Percentiles rank a stretch among this genome's conserved stretches.
Conservation (phyloP, 345 rosid genomes). For the Populus simonii region DNA sequence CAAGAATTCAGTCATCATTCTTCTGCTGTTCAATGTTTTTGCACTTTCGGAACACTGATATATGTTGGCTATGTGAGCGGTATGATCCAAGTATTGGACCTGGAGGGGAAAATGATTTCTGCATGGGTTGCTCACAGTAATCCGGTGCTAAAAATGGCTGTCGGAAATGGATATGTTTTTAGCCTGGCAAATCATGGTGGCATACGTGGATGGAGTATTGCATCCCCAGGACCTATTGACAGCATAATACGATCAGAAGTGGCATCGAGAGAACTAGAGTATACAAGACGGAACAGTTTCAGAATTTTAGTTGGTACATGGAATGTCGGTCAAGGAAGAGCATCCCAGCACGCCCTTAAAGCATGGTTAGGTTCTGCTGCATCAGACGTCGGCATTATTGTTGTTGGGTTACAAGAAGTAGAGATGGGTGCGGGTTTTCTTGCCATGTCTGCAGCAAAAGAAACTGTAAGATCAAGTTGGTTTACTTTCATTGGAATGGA, state of each 20-base stretch:
- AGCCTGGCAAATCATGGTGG: slow-evolving; percentile 97
- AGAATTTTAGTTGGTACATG: slow-evolving; percentile 81
- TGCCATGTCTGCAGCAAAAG: slow-evolving; percentile 99
- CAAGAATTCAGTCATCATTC: slow-evolving; percentile 73
- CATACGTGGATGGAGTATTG: slow-evolving; percentile 79
- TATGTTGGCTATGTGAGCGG: slow-evolving; percentile 94
- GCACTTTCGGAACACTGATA: slow-evolving; percentile 66
- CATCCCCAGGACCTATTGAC: slow-evolving; percentile 92
- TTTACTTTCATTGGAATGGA: background rate
- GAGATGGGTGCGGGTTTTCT: slow-evolving; percentile 99
- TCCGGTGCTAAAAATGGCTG: slow-evolving; percentile 79
- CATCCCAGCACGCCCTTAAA: slow-evolving; percentile 68
- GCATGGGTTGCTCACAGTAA: slow-evolving; percentile 82
- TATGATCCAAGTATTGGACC: slow-evolving; percentile 70
- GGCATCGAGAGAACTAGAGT: slow-evolving; percentile 47
- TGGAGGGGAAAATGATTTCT: slow-evolving; percentile 71
- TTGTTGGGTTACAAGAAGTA: slow-evolving; percentile 90
- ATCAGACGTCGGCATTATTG: slow-evolving; percentile 87
- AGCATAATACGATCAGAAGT: slow-evolving; percentile 54
- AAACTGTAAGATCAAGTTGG: slow-evolving; percentile 63
- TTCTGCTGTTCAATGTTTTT: slow-evolving; percentile 76
- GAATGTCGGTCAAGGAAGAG: slow-evolving; percentile 98
- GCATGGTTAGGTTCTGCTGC: slow-evolving; percentile 78
- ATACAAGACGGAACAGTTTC: slow-evolving; percentile 52
- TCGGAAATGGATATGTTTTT: slow-evolving; percentile 60